A percentile compares a stretch with the other conserved stretches of the same genome.
These are phyloP conservation scores for Lentinula boryana DNA, from an alignment of 768 basidiomycete genomes.

Conservation along the genomic window DNA sequence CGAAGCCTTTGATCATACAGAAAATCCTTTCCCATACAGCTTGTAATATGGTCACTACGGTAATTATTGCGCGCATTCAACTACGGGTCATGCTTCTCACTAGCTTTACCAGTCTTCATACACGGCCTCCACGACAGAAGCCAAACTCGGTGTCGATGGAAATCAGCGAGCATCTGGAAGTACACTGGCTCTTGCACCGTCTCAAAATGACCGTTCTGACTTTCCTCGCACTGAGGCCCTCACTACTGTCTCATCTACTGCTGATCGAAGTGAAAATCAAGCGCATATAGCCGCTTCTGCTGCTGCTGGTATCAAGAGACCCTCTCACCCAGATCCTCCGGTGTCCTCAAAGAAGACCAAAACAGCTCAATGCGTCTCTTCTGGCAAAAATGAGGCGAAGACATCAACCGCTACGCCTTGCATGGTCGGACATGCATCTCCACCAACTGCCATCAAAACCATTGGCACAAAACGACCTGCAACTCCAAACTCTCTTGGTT, in stretches of 20 bases:
- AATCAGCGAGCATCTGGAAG: not conserved
- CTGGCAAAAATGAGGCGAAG: not conserved
- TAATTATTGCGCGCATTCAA: not conserved
- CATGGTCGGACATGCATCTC: not conserved
- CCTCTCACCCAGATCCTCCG: not conserved
- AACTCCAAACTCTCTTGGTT: not conserved
- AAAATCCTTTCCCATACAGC: constrained; percentile 26
- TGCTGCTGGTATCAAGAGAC: not conserved
- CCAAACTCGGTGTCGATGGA: too few species aligned
- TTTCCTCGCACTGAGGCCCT: too few species aligned
- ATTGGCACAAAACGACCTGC: not conserved
- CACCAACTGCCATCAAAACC: not conserved
- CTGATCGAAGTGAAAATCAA: not conserved
- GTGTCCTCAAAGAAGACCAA: not conserved
- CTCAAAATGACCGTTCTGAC: not conserved
- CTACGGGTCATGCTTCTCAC: not conserved
- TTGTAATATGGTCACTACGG: not conserved
- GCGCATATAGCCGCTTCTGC: not conserved
- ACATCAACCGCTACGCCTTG: not conserved
- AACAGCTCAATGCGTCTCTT: not conserved
- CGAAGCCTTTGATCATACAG: constrained; percentile 50
- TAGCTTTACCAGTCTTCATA: not conserved
- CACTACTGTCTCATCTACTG: not conserved
- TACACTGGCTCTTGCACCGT: not conserved
- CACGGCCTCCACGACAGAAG: not conserved